Base-by-base conservation (phyloP, 345 rosid species). In the Linum tenue region DNA sequence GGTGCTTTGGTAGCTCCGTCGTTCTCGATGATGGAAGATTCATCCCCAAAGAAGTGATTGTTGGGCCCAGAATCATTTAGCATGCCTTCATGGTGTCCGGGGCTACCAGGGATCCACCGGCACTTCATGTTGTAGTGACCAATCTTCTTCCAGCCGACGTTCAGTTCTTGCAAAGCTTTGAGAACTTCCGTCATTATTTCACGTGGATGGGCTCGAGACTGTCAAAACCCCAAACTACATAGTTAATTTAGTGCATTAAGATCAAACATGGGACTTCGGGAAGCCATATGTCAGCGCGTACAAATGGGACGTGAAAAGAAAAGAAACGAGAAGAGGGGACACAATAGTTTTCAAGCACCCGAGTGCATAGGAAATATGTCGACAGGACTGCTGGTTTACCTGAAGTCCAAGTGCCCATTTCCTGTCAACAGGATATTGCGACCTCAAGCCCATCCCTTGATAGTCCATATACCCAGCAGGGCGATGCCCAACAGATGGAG, bases 361-460 rank as follows among this genome's bases (percentile, higher is more conserved):
- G 14, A 48, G 3, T 48, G 53, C 9, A 12, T 48, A 15, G 11
- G 14, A 48, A 48, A 48, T 48, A 48, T 48, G 53, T 12, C 11
- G 14, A 48, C 53, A 48, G 15, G 53, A 64, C 73, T 65, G 31
- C 31, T 22, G 31, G 31, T 66, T 70, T 39, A 94, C 99, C 96
- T 91, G 91, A 68, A 94, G 86, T 64, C 99, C 97, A 70, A 94
- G 92, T 74, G 92, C 88, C 95, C 96, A 94, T 83, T 90, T 94
- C 76, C 88, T 80, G 60, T 84, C 89, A 62, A 67, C 78, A 7
- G 82, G 83, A 69, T 69, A 74, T 73, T 86, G 91, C 56, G 89
- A 72, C 67, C 82, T 82, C 63, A 80, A 72, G 63, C 88, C 82
- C 53, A 74, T 76, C 69, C 87, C 95, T 73, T 84, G 96, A 71